Evolutionary conservation across 192 early-diverging fungal species (phyloP), one percentile per base, ranked within the genome.

Genomic region (Lunasporangiospora selenospora): DNA sequence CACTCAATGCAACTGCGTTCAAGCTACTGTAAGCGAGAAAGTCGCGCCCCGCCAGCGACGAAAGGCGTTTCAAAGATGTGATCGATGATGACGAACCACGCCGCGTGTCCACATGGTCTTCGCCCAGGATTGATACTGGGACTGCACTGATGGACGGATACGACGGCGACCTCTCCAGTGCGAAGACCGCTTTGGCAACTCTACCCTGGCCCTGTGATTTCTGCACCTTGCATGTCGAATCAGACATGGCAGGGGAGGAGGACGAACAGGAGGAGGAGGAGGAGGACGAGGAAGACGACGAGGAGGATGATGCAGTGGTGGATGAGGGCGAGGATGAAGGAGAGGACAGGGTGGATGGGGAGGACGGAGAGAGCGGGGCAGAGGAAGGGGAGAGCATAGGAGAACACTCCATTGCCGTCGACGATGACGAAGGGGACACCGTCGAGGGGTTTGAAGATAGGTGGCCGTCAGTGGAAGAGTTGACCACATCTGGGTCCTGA

Each of bases 311-410:
- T 18, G 21, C 13, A 16, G 45, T 27, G 29, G 45, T 15, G 24
- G 45, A 12, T 0, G 21, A 47, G 29, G 45, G 29, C 3, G 45
- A 23, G 2, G 45, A 47, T 27, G 4, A 12, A 29, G 45, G 29
- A 27, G 26, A 46, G 27, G 24, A 45, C 16, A n/a, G 41, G 6
- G 9, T 11, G n/a, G 16, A 43, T 43, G 41, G 6, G n/a, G 41
- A 6, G 21, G 24, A 15, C 5, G 45, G 26, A 10, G 21, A 18
- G 34, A 19, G 7, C 15, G 4, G 24, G 38, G 21, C 26, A 27
- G 34, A 29, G 36, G 38, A 42, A 37, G 24, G 51, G 38, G 37
- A 51, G 58, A 33, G 38, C 8, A 19, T 18, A 13, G 53, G 38
- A 9, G 23, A 30, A 16, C 10, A 41, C 44, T 29, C 18, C 16